Percentiles rank a stretch among this genome's conserved stretches.
These are phyloP conservation scores for Arachis hypogaea DNA, from an alignment of 306 rosid species.

Conservation along the genomic window DNA sequence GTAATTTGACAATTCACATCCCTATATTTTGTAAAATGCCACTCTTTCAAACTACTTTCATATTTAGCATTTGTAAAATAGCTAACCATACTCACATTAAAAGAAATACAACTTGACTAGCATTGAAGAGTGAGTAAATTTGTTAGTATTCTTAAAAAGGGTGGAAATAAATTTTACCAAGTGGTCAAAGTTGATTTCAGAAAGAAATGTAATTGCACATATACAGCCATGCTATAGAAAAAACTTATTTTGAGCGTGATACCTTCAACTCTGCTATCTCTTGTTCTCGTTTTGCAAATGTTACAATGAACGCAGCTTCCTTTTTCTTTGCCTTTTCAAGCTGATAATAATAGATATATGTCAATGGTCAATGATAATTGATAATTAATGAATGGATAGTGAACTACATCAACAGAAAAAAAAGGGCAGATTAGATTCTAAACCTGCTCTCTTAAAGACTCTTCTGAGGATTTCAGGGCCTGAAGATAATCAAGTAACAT, in stretches of 20 bases:
- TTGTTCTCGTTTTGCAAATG: slow-evolving; percentile 93
- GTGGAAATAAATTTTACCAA: slow-evolving; percentile 13
- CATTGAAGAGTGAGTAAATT: background rate
- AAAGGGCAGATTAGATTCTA: slow-evolving; percentile 18
- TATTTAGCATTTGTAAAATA: no score
- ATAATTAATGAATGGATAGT: background rate
- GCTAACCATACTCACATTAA: no score
- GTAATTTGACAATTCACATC: no score
- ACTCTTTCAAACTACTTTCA: no score
- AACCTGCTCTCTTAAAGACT: slow-evolving; percentile 86
- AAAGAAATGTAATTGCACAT: slow-evolving; percentile 11
- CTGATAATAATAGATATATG: slow-evolving; percentile 53
- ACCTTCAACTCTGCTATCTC: slow-evolving; percentile 95
- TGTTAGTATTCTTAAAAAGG: slow-evolving; percentile 9
- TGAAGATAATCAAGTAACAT: slow-evolving; percentile 72
- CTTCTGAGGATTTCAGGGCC: slow-evolving; percentile 83
- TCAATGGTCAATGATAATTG: slow-evolving; percentile 28
- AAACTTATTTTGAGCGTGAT: slow-evolving; percentile 21
- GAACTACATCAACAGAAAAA: slow-evolving; percentile 10
- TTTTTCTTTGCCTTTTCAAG: slow-evolving; percentile 92
- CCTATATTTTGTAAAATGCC: no score
- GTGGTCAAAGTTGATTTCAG: slow-evolving; percentile 21
- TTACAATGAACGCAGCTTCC: slow-evolving; percentile 90
- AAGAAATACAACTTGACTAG: no score
- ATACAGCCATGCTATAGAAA: slow-evolving; percentile 11